Evolutionary conservation across 805 yeast genomes (phyloP).

Genomic region (Cyberlindnera americana): DNA sequence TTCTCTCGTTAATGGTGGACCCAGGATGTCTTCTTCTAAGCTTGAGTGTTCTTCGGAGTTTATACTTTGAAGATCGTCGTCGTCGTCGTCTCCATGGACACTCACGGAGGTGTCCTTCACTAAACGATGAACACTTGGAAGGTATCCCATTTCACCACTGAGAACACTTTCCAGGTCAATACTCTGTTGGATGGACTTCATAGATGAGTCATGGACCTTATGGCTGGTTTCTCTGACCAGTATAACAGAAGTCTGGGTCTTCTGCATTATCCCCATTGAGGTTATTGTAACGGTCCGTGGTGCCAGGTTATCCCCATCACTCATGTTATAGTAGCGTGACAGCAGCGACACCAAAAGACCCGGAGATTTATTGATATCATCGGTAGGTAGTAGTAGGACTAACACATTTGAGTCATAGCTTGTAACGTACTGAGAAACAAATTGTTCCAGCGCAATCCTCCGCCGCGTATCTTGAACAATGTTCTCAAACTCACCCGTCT

Average conservation of each 20-base stretch:
- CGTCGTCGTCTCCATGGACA: background rate
- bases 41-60: too few relatives aligned
- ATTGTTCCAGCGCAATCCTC: constrained; percentile 13
- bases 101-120: too few relatives aligned
- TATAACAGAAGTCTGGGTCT: constrained; percentile 15
- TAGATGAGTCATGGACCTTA: too few relatives aligned
- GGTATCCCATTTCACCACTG: constrained; percentile 18
- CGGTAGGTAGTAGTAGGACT: constrained; percentile 16
- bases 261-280: constrained; percentile 14
- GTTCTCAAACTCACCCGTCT: constrained; percentile 17
- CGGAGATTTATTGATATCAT: constrained; percentile 14
- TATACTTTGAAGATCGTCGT: constrained; percentile 6
- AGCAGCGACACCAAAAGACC: constrained; percentile 13
- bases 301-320: constrained; percentile 1
- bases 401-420: constrained; percentile 16
- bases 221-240: constrained; percentile 10
- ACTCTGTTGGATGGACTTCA: constrained; percentile 2
- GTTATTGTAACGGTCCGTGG: constrained; percentile 14
- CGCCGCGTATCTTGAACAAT: constrained; percentile 14
- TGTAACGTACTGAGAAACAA: constrained; percentile 12
- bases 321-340: constrained; percentile 13
- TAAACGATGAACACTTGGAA: too few relatives aligned
- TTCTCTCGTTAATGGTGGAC: constrained; percentile 16
- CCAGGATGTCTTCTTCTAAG: too few relatives aligned
- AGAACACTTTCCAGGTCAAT: constrained; percentile 13